Evolutionary conservation across 257 asterid species (phyloP).

Genomic region (Gentiana straminea): DNA sequence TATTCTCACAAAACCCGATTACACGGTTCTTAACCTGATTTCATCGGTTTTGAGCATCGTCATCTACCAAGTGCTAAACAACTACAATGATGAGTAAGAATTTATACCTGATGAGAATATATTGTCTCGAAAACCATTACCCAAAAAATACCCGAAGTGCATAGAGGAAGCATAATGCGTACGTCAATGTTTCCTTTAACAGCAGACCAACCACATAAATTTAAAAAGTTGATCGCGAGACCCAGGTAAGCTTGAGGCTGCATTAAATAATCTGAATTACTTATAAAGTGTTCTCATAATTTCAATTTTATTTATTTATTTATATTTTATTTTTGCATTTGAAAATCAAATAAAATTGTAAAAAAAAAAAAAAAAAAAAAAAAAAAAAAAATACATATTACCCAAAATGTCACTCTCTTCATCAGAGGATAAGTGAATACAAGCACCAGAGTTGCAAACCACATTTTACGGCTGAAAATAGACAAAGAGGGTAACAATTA

Average conservation of each 20-base stretch:
- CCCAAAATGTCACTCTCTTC: constrained; percentile 93
- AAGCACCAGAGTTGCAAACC: constrained; percentile 65
- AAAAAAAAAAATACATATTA: constrained; percentile 16
- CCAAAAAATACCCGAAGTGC: constrained; percentile 65
- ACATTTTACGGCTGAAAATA: constrained; percentile 54
- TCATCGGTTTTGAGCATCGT: too few species aligned
- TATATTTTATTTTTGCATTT: background rate
- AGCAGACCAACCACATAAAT: constrained; percentile 92
- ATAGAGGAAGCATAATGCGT: constrained; percentile 60
- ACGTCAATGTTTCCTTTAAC: constrained; percentile 65
- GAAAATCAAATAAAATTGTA: constrained; percentile 2
- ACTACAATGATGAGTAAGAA: background rate
- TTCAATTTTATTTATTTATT: too few species aligned
- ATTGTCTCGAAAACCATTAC: constrained; percentile 73
- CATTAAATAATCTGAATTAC: constrained; percentile 15
- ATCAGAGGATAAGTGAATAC: constrained; percentile 82
- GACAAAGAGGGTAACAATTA: constrained; percentile 3
- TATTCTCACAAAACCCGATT: too few species aligned
- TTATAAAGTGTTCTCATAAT: too few species aligned
- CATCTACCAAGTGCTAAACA: too few species aligned
- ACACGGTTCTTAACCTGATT: too few species aligned
- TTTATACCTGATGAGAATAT: constrained; percentile 85
- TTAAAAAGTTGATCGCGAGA: constrained; percentile 76
- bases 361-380: constrained; percentile 2
- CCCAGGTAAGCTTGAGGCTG: constrained; percentile 99